Conservation (phyloP, 2,329 filamentous ascomycete genomes). For the Neoascochyta sp. region DNA sequence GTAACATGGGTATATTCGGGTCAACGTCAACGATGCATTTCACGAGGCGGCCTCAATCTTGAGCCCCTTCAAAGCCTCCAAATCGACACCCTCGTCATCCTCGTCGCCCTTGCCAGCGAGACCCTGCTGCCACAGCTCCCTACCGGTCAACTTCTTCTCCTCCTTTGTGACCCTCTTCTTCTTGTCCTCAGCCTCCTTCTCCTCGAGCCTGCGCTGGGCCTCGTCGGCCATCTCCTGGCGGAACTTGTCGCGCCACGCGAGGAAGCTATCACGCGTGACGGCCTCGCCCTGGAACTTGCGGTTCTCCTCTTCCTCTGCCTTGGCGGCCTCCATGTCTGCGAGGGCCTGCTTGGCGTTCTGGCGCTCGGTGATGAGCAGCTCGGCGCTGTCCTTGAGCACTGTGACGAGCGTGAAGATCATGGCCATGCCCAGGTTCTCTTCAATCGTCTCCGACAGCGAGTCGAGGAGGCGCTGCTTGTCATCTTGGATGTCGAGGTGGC, state of each 20-base stretch:
- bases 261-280: slow-evolving; percentile 82
- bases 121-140: slow-evolving; percentile 49
- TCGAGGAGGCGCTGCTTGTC: slow-evolving; percentile 74
- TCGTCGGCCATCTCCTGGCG: slow-evolving; percentile 74
- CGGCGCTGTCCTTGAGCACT: slow-evolving; percentile 84
- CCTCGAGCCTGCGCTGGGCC: slow-evolving; percentile 55
- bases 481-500: slow-evolving; percentile 71
- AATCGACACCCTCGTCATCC: slow-evolving; percentile 57
- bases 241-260: slow-evolving; percentile 78
- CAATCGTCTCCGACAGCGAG: slow-evolving; percentile 68
- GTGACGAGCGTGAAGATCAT: slow-evolving; percentile 94
- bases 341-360: slow-evolving; percentile 58
- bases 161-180: slow-evolving; percentile 55
- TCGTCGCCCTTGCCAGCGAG: slow-evolving; percentile 61
- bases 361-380: slow-evolving; percentile 74
- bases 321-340: slow-evolving; percentile 53
- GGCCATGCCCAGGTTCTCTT: slow-evolving; percentile 93
- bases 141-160: slow-evolving; percentile 73
- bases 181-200: slow-evolving; percentile 67
- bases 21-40: slow-evolving; percentile 1
- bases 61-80: slow-evolving; percentile 41
- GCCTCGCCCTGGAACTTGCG: slow-evolving; percentile 89
- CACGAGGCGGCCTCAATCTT: slow-evolving; percentile 46
- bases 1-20: slow-evolving; percentile 24
- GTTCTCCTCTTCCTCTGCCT: slow-evolving; percentile 87